A percentile compares a stretch with the other conserved stretches of the same genome.
These are phyloP conservation scores for Hypoxylon lienhwacheense DNA, from an alignment of 495 filamentous ascomycete species.

Conservation along the genomic window DNA sequence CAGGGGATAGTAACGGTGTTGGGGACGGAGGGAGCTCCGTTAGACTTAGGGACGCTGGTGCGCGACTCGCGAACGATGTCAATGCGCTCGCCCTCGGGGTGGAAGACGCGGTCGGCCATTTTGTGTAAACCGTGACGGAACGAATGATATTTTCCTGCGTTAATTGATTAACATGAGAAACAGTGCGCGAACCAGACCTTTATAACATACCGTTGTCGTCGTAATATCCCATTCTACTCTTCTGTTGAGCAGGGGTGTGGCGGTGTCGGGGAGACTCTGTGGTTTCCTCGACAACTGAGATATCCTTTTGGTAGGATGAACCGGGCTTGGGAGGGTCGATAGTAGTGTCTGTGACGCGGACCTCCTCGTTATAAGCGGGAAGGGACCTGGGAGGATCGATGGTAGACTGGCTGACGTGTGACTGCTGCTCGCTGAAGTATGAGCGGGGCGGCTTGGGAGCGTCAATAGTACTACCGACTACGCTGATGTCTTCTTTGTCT, in stretches of 20 bases:
- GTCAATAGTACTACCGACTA: constrained; percentile 44
- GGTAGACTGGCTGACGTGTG: constrained; percentile 39
- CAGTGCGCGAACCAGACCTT: not conserved
- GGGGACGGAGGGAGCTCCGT: constrained; percentile 50
- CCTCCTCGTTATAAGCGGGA: constrained; percentile 28
- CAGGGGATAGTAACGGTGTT: constrained; percentile 97
- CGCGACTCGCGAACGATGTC: constrained; percentile 53
- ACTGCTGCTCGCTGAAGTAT: constrained; percentile 38
- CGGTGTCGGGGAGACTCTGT: constrained; percentile 47
- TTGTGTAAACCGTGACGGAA: constrained; percentile 86
- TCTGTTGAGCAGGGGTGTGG: constrained; percentile 37
- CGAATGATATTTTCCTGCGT: constrained; percentile 81
- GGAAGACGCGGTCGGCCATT: constrained; percentile 77
- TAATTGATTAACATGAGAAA: constrained; percentile 15
- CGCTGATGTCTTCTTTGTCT: constrained; percentile 43
- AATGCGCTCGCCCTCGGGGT: constrained; percentile 65
- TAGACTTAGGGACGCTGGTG: constrained; percentile 33
- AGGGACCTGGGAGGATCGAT: constrained; percentile 38
- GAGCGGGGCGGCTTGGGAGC: constrained; percentile 20
- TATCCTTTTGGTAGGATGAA: constrained; percentile 44
- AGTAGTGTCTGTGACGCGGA: constrained; percentile 53
- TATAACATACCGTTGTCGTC: constrained; percentile 73
- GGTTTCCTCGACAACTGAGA: constrained; percentile 44
- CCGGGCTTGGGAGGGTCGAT: constrained; percentile 50
- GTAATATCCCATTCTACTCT: constrained; percentile 96